phyloP scores from a whole-genome alignment of 495 filamentous ascomycete genomes.

The Tetracladium marchalianum region DNA sequence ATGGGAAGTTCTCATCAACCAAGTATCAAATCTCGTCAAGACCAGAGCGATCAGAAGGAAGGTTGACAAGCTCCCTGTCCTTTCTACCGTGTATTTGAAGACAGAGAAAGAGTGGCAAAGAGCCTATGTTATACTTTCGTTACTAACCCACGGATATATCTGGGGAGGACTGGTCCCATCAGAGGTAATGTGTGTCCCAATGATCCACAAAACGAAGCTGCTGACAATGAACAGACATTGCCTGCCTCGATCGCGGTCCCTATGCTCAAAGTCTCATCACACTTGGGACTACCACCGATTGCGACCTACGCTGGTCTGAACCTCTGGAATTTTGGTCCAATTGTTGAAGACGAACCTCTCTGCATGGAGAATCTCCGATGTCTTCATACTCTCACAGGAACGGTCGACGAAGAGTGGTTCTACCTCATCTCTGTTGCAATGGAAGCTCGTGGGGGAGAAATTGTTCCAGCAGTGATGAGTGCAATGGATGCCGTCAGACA shows the following conservation, averaged over 20 bases:
- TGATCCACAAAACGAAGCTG: not conserved
- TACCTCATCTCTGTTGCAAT: conserved; percentile 22
- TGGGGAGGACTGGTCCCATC: conserved; percentile 19
- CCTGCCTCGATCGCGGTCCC: conserved; percentile 18
- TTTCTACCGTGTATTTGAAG: conserved; percentile 15
- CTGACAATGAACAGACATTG: conserved; percentile 10
- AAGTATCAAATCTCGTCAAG: conserved; percentile 13
- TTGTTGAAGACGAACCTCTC: not conserved
- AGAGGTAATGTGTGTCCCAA: conserved; percentile 10
- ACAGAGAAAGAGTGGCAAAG: conserved; percentile 19
- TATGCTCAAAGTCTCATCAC: conserved; percentile 12
- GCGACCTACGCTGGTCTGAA: conserved; percentile 22
- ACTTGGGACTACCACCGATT: conserved; percentile 17
- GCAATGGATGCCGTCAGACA: conserved; percentile 12
- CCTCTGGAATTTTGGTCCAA: conserved; percentile 19
- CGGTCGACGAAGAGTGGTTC: conserved; percentile 23
- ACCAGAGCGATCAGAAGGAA: conserved; percentile 1
- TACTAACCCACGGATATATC: conserved; percentile 23
- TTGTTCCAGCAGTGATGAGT: conserved; percentile 15
- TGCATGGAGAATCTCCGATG: conserved; percentile 8
- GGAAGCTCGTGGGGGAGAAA: conserved; percentile 15
- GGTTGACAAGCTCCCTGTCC: conserved; percentile 14
- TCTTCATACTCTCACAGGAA: conserved; percentile 21
- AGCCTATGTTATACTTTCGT: conserved; percentile 19
- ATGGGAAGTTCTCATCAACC: conserved; percentile 15